Percentiles rank a stretch among this genome's conserved stretches.
Evolutionary conservation across 495 filamentous ascomycete species (phyloP).

Genomic region (Xylaria palmicola): DNA sequence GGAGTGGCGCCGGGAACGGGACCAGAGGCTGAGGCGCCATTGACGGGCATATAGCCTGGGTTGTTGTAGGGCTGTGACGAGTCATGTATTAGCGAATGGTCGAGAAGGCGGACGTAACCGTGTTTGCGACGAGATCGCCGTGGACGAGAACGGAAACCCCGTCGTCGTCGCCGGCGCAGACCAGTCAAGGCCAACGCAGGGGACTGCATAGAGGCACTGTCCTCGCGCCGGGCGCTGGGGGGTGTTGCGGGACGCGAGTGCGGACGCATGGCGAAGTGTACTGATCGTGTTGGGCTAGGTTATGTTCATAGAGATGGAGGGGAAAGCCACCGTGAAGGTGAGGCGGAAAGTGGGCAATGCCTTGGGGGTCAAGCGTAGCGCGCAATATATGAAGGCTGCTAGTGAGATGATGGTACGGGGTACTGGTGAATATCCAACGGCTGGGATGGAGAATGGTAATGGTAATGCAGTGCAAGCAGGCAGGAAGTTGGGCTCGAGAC

Average conservation of each 20-base stretch:
- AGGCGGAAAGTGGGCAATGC: not conserved
- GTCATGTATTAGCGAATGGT: slow-evolving; percentile 22
- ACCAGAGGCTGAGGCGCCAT: slow-evolving; percentile 49
- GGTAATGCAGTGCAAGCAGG: not conserved
- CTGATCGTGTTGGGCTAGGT: not conserved
- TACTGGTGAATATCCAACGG: not conserved
- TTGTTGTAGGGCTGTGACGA: slow-evolving; percentile 38
- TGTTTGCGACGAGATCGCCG: slow-evolving; percentile 9
- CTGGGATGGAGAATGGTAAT: not conserved
- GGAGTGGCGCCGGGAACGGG: slow-evolving; percentile 53
- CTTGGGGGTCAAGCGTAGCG: not conserved
- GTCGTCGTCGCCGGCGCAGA: too few relatives aligned
- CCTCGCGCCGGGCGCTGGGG: not conserved
- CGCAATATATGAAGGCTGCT: slow-evolving; percentile 1
- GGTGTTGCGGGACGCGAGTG: not conserved
- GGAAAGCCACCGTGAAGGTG: not conserved
- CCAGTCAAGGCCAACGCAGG: not conserved
- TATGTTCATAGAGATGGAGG: not conserved
- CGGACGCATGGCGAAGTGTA: not conserved
- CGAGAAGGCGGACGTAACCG: not conserved
- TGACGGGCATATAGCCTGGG: slow-evolving; percentile 53
- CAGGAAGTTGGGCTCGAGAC: too few relatives aligned
- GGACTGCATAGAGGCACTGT: not conserved
- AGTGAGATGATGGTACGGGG: too few relatives aligned
- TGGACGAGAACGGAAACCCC: not conserved